Conservation (phyloP, 352 stramenopile genomes). For the Aphanomyces euteiches region DNA sequence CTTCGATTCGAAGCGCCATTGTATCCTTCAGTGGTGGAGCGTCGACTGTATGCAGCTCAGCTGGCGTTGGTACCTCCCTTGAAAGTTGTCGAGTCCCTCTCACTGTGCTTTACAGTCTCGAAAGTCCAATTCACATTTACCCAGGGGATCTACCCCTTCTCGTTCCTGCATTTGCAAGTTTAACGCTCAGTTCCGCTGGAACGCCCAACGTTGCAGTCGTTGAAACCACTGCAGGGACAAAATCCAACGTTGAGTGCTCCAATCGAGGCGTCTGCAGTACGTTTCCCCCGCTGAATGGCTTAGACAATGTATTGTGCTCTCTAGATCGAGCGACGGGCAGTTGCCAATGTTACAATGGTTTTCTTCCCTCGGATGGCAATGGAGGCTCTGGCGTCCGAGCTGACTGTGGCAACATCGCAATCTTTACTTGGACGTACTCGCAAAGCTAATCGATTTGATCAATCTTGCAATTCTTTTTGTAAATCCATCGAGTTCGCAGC, state of each 20-base stretch:
- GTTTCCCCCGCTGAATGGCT: background rate
- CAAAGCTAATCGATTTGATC: too few species aligned
- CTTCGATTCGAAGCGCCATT: conserved; percentile 47
- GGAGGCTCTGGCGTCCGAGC: conserved; percentile 37
- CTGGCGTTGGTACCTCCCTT: conserved; percentile 32
- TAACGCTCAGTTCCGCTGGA: conserved; percentile 43
- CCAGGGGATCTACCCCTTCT: conserved; percentile 51
- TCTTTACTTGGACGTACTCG: too few species aligned
- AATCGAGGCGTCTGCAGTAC: conserved; percentile 64
- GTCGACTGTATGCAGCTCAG: conserved; percentile 39
- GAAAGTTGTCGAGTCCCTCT: conserved; percentile 9
- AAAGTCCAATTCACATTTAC: conserved; percentile 66
- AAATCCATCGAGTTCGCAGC: too few species aligned
- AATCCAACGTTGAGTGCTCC: conserved; percentile 75
- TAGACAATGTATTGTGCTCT: background rate
- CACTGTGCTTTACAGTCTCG: conserved; percentile 38
- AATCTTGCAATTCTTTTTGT: too few species aligned
- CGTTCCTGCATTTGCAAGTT: conserved; percentile 53
- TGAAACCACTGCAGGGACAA: conserved; percentile 54
- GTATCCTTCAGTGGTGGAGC: conserved; percentile 48
- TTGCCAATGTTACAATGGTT: conserved; percentile 9
- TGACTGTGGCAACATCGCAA: conserved; percentile 46
- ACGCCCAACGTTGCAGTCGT: conserved; percentile 35
- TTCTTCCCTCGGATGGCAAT: conserved; percentile 56
- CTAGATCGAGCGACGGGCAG: conserved; percentile 56